Base-by-base conservation (phyloP, 2,329 filamentous ascomycete genomes). In the Aspergillus pseudonomiae region DNA sequence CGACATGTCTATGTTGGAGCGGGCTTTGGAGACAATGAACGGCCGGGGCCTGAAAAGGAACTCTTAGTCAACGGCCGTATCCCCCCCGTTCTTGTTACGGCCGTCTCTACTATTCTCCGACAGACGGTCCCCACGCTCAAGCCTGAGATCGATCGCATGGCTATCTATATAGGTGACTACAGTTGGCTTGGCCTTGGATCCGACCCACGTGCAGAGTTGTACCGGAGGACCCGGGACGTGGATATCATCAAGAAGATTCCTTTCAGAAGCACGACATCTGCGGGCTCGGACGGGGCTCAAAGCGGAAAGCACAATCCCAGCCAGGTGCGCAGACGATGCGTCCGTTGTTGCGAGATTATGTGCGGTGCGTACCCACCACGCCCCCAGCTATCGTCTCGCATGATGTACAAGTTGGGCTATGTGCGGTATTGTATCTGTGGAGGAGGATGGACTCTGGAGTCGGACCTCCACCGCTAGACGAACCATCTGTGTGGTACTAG, bases 151-250 rank as follows among this genome's bases (percentile, higher is more conserved):
- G 88, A 95, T 67, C 84, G 87, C 32, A 85, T 89, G 11, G 84
- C 84, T 64, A 82, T 96, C 56, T 91, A 91, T 78, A 91, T 93
- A 77, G 86, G 87, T 56, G 87, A 95, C 73, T 92, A 89, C 61
- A 83, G 83, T 56, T 85, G 91, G 74, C 81, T 95, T 12, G 90
- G 90, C 6, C 81, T 92, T 16, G 83, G 85, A 11, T 84, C 89
- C 59, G 86, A 89, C 63, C 77, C 78, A 16, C 79, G 80, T 21
- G 85, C 84, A 5, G 86, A 88, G 67, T 77, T 84, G 11, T 92
- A 89, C 75, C 86, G 85, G 65, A 82, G 84, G n/a, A 80, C 82
- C 34, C 83, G 88, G 71, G 82, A 90, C 28, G 81, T 84, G 10
- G 87, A 88, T 71, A 82, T 86, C 32, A 77, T 88, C 41, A 82